A percentile compares a stretch with the other conserved stretches of the same genome.
Conservation (phyloP, 345 rosid species). For the Boechera divaricarpa region DNA sequence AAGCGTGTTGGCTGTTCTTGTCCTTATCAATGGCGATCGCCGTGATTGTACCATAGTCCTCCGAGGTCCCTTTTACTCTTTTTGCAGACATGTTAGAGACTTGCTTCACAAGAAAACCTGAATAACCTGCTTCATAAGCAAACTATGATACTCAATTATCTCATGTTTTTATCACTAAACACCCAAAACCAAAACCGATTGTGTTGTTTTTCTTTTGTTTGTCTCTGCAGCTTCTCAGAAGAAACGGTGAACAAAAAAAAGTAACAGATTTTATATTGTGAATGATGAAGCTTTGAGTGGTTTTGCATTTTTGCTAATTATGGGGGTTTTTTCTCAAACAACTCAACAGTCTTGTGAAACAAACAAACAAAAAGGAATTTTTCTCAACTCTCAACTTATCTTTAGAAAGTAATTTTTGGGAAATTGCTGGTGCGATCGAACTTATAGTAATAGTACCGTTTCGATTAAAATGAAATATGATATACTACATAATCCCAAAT, state of each 20-base stretch:
- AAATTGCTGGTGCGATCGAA: conserved; percentile 8
- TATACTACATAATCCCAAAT: not conserved
- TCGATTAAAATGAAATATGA: conserved; percentile 1
- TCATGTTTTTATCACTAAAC: conserved; percentile 5
- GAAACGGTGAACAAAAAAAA: conserved; percentile 17
- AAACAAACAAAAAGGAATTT: conserved; percentile 11
- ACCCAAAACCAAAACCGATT: conserved; percentile 17
- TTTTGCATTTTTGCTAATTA: conserved; percentile 32
- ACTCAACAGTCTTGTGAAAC: conserved; percentile 39
- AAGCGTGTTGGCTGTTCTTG: conserved; percentile 79
- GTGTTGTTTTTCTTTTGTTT: conserved; percentile 11
- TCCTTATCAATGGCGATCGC: conserved; percentile 77
- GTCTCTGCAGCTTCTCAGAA: conserved; percentile 27
- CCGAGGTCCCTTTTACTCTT: conserved; percentile 1
- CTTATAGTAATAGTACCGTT: not conserved
- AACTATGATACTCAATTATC: not conserved
- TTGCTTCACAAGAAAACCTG: conserved; percentile 31
- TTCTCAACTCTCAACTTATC: conserved; percentile 11
- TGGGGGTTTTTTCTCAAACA: conserved; percentile 25
- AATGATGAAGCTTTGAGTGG: conserved; percentile 19
- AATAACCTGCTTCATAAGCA: conserved; percentile 18
- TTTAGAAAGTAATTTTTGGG: conserved; percentile 33
- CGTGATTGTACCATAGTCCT: conserved; percentile 38
- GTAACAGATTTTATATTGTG: conserved; percentile 26
- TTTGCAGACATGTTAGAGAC: conserved; percentile 40